Evolutionary conservation across 495 filamentous ascomycete species (phyloP).

Genomic region (Paragyromitra xinjiangensis): DNA sequence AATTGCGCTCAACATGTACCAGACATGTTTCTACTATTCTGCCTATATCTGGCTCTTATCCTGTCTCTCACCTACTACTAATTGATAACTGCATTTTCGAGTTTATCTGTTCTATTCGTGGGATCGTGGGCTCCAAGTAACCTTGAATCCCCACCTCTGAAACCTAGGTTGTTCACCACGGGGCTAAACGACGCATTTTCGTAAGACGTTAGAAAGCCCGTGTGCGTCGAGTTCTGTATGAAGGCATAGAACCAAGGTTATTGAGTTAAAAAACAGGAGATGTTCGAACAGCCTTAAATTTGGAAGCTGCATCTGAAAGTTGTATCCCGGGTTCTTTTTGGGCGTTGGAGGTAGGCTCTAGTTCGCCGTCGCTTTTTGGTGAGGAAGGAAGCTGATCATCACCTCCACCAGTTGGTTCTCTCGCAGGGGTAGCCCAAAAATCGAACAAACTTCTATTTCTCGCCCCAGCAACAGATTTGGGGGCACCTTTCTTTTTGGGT

Average conservation of each 20-base stretch:
- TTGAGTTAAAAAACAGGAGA: background rate
- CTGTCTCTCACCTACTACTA: background rate
- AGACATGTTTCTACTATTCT: background rate
- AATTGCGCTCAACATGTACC: background rate
- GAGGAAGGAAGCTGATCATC: background rate
- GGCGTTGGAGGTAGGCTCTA: background rate
- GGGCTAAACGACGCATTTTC: background rate
- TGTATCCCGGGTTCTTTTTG: background rate
- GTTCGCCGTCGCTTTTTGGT: background rate
- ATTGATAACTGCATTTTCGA: background rate
- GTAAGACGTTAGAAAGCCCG: background rate
- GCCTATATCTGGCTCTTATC: background rate
- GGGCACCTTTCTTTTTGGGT: background rate
- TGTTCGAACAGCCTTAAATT: conserved; percentile 23
- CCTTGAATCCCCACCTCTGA: background rate
- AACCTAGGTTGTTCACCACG: background rate
- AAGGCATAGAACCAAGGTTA: background rate
- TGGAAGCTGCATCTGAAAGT: background rate
- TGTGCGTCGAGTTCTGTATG: background rate
- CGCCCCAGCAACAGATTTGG: background rate
- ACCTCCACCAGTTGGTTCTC: background rate
- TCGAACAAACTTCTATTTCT: background rate
- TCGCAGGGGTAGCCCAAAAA: background rate
- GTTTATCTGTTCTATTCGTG: background rate
- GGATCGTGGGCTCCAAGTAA: background rate